Conservation (phyloP, 2,329 filamentous ascomycete species). For the Geosmithia flava region DNA sequence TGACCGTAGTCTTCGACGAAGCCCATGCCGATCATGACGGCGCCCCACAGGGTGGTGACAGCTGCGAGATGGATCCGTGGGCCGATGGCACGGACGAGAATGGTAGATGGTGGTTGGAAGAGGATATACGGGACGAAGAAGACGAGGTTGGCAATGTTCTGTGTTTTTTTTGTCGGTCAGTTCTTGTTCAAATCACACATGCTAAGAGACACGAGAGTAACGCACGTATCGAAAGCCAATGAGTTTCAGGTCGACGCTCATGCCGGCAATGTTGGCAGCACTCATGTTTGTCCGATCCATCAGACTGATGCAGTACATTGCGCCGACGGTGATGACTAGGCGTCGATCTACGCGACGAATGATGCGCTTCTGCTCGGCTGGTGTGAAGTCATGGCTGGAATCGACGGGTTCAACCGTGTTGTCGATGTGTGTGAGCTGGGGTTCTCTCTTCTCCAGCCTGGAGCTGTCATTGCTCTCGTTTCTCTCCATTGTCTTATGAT, state of each 20-base stretch:
- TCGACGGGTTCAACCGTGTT: slow-evolving; percentile 5
- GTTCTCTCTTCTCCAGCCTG: slow-evolving; percentile 10
- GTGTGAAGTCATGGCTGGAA: slow-evolving; percentile 35
- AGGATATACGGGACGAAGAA: slow-evolving; percentile 66
- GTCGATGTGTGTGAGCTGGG: slow-evolving; percentile 6
- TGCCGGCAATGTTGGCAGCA: slow-evolving; percentile 60
- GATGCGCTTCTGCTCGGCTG: slow-evolving; percentile 52
- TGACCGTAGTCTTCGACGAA: slow-evolving; percentile 40
- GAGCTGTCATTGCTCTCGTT: neutral
- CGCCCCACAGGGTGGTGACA: slow-evolving; percentile 48
- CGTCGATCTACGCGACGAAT: slow-evolving; percentile 57
- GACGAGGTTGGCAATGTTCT: slow-evolving; percentile 56
- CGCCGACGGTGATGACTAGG: slow-evolving; percentile 46
- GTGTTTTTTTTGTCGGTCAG: too few relatives aligned
- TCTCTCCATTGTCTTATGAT: too few relatives aligned
- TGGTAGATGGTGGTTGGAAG: slow-evolving; percentile 59
- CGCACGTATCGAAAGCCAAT: slow-evolving; percentile 30
- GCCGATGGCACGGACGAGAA: slow-evolving; percentile 55
- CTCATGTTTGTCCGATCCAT: slow-evolving; percentile 73
- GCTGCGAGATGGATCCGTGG: slow-evolving; percentile 40
- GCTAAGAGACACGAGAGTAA: neutral
- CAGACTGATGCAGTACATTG: slow-evolving; percentile 62
- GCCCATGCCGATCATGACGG: slow-evolving; percentile 52
- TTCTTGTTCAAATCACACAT: neutral
- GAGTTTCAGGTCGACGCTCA: slow-evolving; percentile 33